These are phyloP conservation scores for Cladochytrium replicatum DNA, from an alignment of 192 early-diverging fungal species.

Conservation along the genomic window DNA sequence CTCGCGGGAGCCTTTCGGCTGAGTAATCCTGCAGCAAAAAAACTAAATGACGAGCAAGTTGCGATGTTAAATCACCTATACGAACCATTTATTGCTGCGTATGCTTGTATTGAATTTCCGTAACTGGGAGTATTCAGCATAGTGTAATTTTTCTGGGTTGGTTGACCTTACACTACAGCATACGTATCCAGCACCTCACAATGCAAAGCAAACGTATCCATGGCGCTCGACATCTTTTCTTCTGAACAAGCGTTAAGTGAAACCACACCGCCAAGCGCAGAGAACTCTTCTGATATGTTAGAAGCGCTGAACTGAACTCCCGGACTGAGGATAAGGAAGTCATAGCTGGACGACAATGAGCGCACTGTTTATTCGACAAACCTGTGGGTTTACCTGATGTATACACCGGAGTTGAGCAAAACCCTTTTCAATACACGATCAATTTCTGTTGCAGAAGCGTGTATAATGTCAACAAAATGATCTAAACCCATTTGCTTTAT, in stretches of 20 bases:
- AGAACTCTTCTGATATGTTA: constrained; percentile 16
- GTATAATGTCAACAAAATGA: constrained; percentile 28
- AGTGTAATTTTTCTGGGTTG: no score
- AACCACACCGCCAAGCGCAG: constrained; percentile 18
- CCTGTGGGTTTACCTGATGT: constrained; percentile 12
- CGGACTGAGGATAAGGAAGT: constrained; percentile 38
- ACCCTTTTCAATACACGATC: constrained; percentile 28
- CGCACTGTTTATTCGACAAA: not conserved
- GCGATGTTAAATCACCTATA: constrained; percentile 3
- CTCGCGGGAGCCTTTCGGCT: constrained; percentile 2
- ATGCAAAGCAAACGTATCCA: no score
- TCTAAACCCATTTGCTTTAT: constrained; percentile 35
- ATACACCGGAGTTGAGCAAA: constrained; percentile 17
- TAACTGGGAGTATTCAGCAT: constrained; percentile 21
- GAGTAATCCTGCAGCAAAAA: constrained; percentile 7
- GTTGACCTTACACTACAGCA: no score
- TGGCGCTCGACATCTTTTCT: no score
- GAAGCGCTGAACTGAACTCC: constrained; percentile 31
- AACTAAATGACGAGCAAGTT: not conserved
- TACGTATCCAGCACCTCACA: no score
- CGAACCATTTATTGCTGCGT: constrained; percentile 30
- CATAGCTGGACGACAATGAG: no score
- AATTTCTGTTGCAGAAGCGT: constrained; percentile 19
- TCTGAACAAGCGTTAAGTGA: constrained; percentile 14
- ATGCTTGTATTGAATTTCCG: constrained; percentile 38